Percentiles rank a stretch among this genome's conserved stretches.
These are phyloP conservation scores for Lentinula edodes DNA, from an alignment of 768 basidiomycete genomes.

Conservation along the genomic window DNA sequence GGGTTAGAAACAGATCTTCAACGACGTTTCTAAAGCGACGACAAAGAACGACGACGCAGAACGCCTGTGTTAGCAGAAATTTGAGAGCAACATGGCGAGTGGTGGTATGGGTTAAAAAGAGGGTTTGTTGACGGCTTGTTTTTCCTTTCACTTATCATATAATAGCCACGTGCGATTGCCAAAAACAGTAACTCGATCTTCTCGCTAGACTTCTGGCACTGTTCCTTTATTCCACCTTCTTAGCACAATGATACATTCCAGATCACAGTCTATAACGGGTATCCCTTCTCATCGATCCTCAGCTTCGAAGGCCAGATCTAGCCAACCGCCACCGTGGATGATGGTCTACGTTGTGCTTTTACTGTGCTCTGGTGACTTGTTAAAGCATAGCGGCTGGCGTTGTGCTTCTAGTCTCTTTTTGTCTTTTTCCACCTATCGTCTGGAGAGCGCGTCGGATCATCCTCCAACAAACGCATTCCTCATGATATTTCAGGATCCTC, in stretches of 20 bases:
- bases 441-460: neutral
- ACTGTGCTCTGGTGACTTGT: neutral
- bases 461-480: neutral
- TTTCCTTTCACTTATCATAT: neutral
- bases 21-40: constrained; percentile 2
- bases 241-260: neutral
- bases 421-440: neutral
- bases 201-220: neutral
- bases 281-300: neutral
- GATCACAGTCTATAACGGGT: no score
- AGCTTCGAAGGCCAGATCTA: neutral
- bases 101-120: constrained; percentile 8
- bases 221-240: neutral
- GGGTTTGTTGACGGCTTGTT: neutral
- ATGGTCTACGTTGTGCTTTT: neutral
- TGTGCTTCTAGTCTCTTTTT: neutral
- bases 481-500: neutral
- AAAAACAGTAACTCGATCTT: neutral
- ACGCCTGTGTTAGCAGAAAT: constrained; percentile 4
- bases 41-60: constrained; percentile 1
- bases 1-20: neutral
- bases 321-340: neutral
- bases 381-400: neutral
- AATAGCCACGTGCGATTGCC: neutral
- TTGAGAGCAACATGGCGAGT: constrained; percentile 1